Evolutionary conservation across 192 early-diverging fungal genomes (phyloP).

Genomic region (Linnemannia hyalina): DNA sequence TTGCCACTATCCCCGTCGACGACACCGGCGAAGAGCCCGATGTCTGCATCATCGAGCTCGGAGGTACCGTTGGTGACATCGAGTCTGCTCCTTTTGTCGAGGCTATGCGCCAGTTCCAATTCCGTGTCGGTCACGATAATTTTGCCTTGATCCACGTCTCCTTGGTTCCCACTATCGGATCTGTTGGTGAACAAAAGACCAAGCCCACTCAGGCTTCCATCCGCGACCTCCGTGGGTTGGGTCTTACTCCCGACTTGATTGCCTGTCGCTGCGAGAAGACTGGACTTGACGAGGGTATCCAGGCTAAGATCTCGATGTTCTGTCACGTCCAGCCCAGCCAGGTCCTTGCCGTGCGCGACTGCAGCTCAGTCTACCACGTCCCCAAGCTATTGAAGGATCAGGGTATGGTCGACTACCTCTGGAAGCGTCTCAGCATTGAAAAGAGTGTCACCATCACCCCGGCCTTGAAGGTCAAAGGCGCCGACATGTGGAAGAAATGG

Average conservation of each 20-base stretch:
- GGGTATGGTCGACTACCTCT: conserved; percentile 44
- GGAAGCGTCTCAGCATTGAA: conserved; percentile 52
- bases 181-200: conserved; percentile 98
- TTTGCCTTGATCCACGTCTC: conserved; percentile 98
- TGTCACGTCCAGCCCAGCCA: conserved; percentile 93
- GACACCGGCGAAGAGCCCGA: conserved; percentile 86
- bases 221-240: conserved; percentile 92
- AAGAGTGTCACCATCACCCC: conserved; percentile 30
- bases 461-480: conserved; percentile 35
- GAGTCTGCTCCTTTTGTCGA: conserved; percentile 99
- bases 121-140: conserved; percentile 98
- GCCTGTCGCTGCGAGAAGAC: conserved; percentile 50
- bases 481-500: conserved; percentile 41
- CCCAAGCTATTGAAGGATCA: conserved; percentile 50
- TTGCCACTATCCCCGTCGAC: conserved; percentile 89
- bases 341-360: conserved; percentile 94
- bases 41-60: conserved; percentile 97
- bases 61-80: conserved; percentile 99
- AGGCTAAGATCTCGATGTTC: conserved; percentile 97
- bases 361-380: conserved; percentile 82
- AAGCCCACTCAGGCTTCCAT: conserved; percentile 97
- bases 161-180: conserved; percentile 91
- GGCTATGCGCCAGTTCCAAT: conserved; percentile 99
- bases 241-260: conserved; percentile 90
- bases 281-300: conserved; percentile 85